phyloP scores from a whole-genome alignment of 495 filamentous ascomycete species.

The Aspergillus haitiensis region DNA sequence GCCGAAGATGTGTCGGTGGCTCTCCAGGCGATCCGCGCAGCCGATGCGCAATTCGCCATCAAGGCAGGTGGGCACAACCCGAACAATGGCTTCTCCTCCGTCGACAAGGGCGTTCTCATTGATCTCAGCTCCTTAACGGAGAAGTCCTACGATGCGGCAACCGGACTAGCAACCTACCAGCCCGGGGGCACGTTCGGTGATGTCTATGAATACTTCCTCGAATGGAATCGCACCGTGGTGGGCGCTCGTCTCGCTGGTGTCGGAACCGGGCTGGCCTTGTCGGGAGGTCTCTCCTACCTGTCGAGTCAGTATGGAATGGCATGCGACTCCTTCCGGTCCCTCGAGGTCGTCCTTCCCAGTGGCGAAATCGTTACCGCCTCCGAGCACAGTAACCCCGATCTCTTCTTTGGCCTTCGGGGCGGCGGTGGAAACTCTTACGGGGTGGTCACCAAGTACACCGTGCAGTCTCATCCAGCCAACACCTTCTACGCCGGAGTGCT shows the following conservation, averaged over 20 bases:
- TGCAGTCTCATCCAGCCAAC: conserved; percentile 12
- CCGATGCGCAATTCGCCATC: conserved; percentile 14
- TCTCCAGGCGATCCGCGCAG: conserved; percentile 7
- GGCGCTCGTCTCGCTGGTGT: conserved; percentile 15
- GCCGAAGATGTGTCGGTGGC: conserved; percentile 9
- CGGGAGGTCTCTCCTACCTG: conserved; percentile 16
- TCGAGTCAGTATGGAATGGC: conserved; percentile 16
- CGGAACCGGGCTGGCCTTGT: conserved; percentile 12
- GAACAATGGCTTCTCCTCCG: conserved; percentile 16
- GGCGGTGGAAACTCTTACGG: conserved; percentile 18
- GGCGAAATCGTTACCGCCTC: conserved; percentile 12
- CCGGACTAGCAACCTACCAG: conserved; percentile 12
- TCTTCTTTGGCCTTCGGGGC: conserved; percentile 16
- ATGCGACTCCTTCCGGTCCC: conserved; percentile 19
- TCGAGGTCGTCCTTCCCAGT: conserved; percentile 15
- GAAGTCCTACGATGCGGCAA: conserved; percentile 1
- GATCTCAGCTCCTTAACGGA: conserved; percentile 9
- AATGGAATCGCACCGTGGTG: conserved; percentile 16
- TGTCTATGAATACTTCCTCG: conserved; percentile 11
- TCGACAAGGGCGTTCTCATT: conserved; percentile 15
- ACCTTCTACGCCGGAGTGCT: conserved; percentile 16
- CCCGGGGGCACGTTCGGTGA: conserved; percentile 15
- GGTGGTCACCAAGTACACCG: conserved; percentile 17
- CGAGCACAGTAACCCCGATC: conserved; percentile 4
- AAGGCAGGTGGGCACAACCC: conserved; percentile 18